Conservation (phyloP, 2,329 filamentous ascomycete species). For the Scorias spongiosa region DNA sequence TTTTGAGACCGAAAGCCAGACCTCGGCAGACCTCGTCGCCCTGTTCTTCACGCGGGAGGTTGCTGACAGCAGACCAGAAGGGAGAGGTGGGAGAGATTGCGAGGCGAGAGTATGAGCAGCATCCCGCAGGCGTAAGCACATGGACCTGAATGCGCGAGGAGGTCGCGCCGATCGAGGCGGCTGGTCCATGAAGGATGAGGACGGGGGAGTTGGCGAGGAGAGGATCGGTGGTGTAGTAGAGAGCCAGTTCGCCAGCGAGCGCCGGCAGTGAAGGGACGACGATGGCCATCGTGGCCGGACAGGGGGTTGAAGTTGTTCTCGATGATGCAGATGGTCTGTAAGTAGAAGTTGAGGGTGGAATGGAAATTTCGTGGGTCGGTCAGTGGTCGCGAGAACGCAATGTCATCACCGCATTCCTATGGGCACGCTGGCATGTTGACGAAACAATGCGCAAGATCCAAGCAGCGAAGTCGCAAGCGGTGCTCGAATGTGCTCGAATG, state of each 20-base stretch:
- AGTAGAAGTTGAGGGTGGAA: neutral
- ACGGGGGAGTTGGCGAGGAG: constrained; percentile 67
- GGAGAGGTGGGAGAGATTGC: constrained; percentile 87
- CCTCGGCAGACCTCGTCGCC: constrained; percentile 86
- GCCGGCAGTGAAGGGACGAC: constrained; percentile 60
- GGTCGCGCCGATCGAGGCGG: constrained; percentile 65
- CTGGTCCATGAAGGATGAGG: constrained; percentile 76
- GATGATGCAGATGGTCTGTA: too few relatives aligned
- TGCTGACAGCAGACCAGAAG: constrained; percentile 77
- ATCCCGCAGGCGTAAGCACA: constrained; percentile 76
- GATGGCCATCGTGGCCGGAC: constrained; percentile 55
- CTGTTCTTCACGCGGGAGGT: constrained; percentile 84
- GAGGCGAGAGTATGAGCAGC: constrained; percentile 77
- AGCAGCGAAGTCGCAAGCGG: neutral
- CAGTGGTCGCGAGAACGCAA: neutral
- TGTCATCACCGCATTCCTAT: neutral
- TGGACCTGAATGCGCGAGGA: constrained; percentile 91
- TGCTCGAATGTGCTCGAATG: neutral
- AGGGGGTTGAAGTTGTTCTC: neutral
- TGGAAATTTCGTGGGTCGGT: neutral
- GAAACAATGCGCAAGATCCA: neutral
- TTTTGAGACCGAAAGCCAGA: constrained; percentile 80
- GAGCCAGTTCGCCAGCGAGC: constrained; percentile 66
- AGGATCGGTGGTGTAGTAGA: constrained; percentile 81
- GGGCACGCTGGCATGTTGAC: neutral